Conservation (phyloP, 2,329 filamentous ascomycete genomes). For the Ceratocystis variospora region DNA sequence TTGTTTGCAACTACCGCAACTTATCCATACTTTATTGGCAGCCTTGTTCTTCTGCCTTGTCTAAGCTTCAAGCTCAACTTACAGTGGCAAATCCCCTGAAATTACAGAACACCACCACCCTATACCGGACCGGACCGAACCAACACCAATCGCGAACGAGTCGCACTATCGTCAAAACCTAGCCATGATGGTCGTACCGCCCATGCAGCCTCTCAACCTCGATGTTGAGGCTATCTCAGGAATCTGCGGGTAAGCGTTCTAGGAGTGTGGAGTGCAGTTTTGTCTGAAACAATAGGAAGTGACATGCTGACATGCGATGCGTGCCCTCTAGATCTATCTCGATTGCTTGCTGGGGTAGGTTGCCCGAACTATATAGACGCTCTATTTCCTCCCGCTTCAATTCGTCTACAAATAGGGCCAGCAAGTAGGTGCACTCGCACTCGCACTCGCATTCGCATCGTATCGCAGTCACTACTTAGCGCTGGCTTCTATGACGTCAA, state of each 20-base stretch:
- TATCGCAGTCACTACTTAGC: background rate
- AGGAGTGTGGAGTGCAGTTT: background rate
- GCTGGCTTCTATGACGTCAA: background rate
- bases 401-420: background rate
- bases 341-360: constrained; percentile 70
- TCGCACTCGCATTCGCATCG: background rate
- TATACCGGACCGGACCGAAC: background rate
- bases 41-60: background rate
- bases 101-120: background rate
- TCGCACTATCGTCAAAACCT: background rate
- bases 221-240: constrained; percentile 85
- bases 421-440: background rate
- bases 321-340: constrained; percentile 58
- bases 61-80: background rate
- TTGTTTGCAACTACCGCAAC: background rate
- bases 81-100: constrained; percentile 1
- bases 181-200: constrained; percentile 27
- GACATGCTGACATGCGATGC: background rate
- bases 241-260: constrained; percentile 57
- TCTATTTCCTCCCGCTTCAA: background rate
- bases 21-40: background rate
- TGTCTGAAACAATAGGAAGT: background rate
- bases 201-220: constrained; percentile 48
- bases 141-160: background rate
- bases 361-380: background rate